Evolutionary conservation across 2,329 filamentous ascomycete species (phyloP).

Genomic region (Chaetomium strumarium): DNA sequence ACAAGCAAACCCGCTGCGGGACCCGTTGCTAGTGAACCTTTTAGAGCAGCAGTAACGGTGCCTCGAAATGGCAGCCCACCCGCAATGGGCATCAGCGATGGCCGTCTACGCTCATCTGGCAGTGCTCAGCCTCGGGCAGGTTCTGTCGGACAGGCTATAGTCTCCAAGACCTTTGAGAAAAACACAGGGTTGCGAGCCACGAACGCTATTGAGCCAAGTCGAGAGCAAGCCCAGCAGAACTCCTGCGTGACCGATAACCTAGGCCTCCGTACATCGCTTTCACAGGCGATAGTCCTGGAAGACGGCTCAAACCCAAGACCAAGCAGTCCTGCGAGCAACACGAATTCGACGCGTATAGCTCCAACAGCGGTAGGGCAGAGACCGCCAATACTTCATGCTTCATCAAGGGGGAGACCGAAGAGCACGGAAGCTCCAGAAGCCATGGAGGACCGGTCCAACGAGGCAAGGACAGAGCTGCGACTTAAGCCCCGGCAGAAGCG

Average conservation of each 20-base stretch:
- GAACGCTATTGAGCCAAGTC: background rate
- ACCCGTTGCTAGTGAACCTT: no score
- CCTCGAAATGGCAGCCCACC: background rate
- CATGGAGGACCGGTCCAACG: background rate
- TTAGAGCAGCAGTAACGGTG: background rate
- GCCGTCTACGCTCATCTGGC: background rate
- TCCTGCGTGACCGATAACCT: background rate
- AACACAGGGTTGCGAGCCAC: background rate
- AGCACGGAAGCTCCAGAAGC: background rate
- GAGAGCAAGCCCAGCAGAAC: no score
- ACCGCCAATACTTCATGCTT: background rate
- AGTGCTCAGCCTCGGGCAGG: no score
- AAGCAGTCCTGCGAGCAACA: background rate
- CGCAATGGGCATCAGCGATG: no score
- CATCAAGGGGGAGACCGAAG: background rate
- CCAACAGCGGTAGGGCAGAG: background rate
- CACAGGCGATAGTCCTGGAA: slow-evolving; percentile 16
- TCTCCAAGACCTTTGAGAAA: background rate
- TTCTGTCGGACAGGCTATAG: no score
- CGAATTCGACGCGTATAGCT: background rate
- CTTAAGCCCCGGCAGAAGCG: slow-evolving; percentile 43
- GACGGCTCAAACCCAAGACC: background rate
- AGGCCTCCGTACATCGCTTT: background rate
- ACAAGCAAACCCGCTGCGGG: background rate
- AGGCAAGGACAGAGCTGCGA: slow-evolving; percentile 39